phyloP scores from a whole-genome alignment of 495 filamentous ascomycete genomes.

The Aspergillus cristatus region DNA sequence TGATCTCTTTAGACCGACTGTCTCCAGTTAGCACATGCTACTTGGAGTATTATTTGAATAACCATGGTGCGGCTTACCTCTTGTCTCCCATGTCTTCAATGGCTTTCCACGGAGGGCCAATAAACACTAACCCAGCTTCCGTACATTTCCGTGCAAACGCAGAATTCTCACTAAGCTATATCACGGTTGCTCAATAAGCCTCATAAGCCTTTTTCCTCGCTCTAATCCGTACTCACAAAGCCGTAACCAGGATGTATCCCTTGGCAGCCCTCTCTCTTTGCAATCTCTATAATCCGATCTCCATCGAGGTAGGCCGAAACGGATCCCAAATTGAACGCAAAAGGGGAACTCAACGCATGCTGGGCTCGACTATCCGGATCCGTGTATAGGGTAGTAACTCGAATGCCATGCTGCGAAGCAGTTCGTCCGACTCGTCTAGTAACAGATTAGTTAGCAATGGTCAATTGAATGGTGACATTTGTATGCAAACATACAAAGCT shows the following conservation, averaged over 20 bases:
- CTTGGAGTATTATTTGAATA: too few species aligned
- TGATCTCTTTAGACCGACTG: constrained; percentile 83
- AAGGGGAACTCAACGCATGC: constrained; percentile 77
- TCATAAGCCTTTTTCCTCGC: too few species aligned
- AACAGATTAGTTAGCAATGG: constrained; percentile 3
- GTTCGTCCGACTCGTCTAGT: constrained; percentile 73
- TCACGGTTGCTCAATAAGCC: background rate
- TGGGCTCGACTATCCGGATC: constrained; percentile 81
- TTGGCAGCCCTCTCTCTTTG: constrained; percentile 74
- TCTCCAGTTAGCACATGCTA: background rate
- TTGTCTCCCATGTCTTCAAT: constrained; percentile 99
- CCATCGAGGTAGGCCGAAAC: constrained; percentile 84
- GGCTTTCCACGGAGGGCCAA: constrained; percentile 83
- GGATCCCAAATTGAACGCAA: constrained; percentile 72
- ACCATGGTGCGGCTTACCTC: constrained; percentile 37
- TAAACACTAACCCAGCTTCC: constrained; percentile 87
- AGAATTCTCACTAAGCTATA: constrained; percentile 75
- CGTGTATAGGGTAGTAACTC: constrained; percentile 90
- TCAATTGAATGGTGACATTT: constrained; percentile 6
- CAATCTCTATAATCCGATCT: constrained; percentile 79
- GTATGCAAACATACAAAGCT: constrained; percentile 53
- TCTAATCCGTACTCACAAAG: constrained; percentile 49
- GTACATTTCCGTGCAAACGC: constrained; percentile 81
- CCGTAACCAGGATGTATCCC: constrained; percentile 96
- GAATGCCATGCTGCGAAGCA: constrained; percentile 78